These are phyloP conservation scores for Salvia splendens DNA, from an alignment of 257 asterid species.

Conservation along the genomic window DNA sequence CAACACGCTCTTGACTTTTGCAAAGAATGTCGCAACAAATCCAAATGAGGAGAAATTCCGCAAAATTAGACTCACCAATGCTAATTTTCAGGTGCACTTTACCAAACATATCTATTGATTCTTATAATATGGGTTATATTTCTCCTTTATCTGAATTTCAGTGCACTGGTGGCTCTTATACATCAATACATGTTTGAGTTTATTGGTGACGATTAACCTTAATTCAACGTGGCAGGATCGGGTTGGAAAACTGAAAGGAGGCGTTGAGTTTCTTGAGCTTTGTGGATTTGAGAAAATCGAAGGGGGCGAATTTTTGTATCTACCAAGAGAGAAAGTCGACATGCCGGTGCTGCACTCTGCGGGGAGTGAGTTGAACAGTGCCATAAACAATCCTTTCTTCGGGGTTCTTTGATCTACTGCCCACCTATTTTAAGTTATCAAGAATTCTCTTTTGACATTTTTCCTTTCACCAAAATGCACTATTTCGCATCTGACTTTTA, in stretches of 20 bases:
- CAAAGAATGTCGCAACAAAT: conserved; percentile 85
- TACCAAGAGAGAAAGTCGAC: conserved; percentile 83
- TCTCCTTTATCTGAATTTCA: background rate
- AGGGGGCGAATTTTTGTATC: conserved; percentile 79
- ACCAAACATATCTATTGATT: background rate
- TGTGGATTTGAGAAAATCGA: conserved; percentile 93
- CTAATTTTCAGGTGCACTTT: conserved; percentile 73
- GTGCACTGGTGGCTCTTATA: too few species aligned
- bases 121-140: background rate
- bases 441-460: conserved; percentile 1
- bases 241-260: conserved; percentile 87
- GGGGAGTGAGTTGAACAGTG: conserved; percentile 83
- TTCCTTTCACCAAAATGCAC: conserved; percentile 4
- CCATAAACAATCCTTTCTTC: conserved; percentile 86
- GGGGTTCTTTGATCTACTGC: conserved; percentile 66
- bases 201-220: conserved; percentile 9
- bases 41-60: conserved; percentile 92
- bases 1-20: conserved; percentile 84
- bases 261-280: conserved; percentile 81
- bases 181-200: background rate
- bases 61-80: conserved; percentile 84
- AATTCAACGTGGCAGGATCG: conserved; percentile 65
- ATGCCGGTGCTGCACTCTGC: conserved; percentile 83
- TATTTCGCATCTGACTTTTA: background rate
- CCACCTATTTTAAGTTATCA: background rate